Conservation (phyloP, 331 rosid genomes). For the Quercus tomentella region DNA sequence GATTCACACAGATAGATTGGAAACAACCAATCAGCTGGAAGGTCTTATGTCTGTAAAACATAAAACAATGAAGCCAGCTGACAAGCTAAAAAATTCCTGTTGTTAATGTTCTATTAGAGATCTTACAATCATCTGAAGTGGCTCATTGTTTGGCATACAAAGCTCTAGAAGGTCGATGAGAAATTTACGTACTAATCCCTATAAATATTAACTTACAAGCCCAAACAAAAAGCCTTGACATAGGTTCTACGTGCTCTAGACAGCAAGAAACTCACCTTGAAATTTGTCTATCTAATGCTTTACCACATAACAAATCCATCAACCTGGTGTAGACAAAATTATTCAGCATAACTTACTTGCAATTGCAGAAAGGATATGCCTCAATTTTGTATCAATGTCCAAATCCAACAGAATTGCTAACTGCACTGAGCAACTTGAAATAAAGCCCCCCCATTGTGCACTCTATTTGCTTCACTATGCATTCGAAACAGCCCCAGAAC, state of each 20-base stretch:
- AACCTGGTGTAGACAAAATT: neutral
- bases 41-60: neutral
- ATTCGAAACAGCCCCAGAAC: neutral
- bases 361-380: neutral
- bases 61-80: neutral
- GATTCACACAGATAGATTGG: neutral
- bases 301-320: neutral
- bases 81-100: neutral
- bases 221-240: neutral
- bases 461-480: neutral
- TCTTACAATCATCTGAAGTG: neutral
- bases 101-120: neutral
- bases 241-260: neutral
- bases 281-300: neutral
- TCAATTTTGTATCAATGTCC: neutral
- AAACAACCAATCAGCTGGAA: neutral
- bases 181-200: neutral
- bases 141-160: neutral
- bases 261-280: neutral
- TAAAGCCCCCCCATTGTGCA: neutral
- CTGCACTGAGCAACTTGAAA: neutral
- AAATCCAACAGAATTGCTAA: neutral
- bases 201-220: neutral
- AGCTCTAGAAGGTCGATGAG: neutral
- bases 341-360: neutral